Conservation (phyloP, 257 asterid genomes). For the Cordia subcordata region DNA sequence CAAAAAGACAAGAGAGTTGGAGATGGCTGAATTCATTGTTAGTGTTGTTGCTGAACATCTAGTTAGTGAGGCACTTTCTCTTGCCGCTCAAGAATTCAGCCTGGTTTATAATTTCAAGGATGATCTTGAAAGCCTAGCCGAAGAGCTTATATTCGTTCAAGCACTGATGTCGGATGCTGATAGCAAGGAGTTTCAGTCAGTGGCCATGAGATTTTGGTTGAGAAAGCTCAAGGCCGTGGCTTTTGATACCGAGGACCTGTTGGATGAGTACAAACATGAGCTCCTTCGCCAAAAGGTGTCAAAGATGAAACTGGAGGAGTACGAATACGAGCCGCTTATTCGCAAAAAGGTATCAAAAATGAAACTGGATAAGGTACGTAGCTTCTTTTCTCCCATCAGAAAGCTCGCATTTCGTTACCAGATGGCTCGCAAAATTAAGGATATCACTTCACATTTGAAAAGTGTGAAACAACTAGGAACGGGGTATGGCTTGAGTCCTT, state of each 20-base stretch:
- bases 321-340: too few species aligned
- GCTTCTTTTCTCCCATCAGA: background rate
- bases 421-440: background rate
- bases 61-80: background rate
- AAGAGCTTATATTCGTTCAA: constrained; percentile 3
- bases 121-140: background rate
- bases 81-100: background rate
- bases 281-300: background rate
- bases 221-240: constrained; percentile 10
- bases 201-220: constrained; percentile 11
- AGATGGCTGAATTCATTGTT: background rate
- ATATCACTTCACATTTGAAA: background rate
- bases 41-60: background rate
- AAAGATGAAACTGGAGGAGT: background rate
- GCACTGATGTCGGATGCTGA: constrained; percentile 13
- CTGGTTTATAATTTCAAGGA: background rate
- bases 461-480: background rate
- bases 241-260: background rate
- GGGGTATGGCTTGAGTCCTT: background rate
- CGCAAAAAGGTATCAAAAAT: background rate
- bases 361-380: constrained; percentile 2
- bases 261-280: background rate
- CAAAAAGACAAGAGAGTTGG: background rate
- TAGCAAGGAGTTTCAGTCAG: background rate
- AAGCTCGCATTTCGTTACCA: background rate